Conservation (phyloP, 2,329 filamentous ascomycete genomes). For the Didymella keratinophila region DNA sequence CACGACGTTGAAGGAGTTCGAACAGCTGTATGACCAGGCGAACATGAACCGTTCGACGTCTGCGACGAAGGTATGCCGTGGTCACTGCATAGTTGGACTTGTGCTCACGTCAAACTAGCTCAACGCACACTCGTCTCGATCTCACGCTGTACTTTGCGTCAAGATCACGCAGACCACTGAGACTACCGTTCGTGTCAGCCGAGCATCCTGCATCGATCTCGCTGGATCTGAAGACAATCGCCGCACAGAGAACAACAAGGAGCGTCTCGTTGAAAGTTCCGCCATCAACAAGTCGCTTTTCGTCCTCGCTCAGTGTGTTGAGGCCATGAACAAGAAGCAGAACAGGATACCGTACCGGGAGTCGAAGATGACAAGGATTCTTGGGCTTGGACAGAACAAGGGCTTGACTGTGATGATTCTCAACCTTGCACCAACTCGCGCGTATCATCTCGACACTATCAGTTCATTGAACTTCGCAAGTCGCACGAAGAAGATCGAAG, state of each 20-base stretch:
- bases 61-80: constrained; percentile 71
- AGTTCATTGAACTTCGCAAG: constrained; percentile 96
- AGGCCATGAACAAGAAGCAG: constrained; percentile 83
- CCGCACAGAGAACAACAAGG: constrained; percentile 90
- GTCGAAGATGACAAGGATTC: constrained; percentile 95
- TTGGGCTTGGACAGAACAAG: constrained; percentile 92
- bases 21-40: constrained; percentile 86
- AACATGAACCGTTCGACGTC: constrained; percentile 91
- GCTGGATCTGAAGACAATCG: constrained; percentile 96
- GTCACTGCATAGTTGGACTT: not conserved
- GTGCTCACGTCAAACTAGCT: constrained; percentile 57
- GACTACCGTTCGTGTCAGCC: constrained; percentile 75
- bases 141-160: constrained; percentile 89
- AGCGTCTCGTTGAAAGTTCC: constrained; percentile 90
- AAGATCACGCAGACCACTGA: constrained; percentile 79
- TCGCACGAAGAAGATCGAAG: constrained; percentile 93
- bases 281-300: constrained; percentile 98
- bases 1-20: constrained; percentile 86
- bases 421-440: constrained; percentile 88
- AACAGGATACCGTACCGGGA: constrained; percentile 88
- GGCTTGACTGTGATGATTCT: constrained; percentile 96
- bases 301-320: constrained; percentile 91
- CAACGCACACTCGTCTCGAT: constrained; percentile 88
- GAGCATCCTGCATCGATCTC: constrained; percentile 90
- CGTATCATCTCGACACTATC: constrained; percentile 91